Percentiles rank a stretch among this genome's conserved stretches.
These are phyloP conservation scores for Trypanosoma cruzi DNA, from an alignment of 208 protist species.

Conservation along the genomic window DNA sequence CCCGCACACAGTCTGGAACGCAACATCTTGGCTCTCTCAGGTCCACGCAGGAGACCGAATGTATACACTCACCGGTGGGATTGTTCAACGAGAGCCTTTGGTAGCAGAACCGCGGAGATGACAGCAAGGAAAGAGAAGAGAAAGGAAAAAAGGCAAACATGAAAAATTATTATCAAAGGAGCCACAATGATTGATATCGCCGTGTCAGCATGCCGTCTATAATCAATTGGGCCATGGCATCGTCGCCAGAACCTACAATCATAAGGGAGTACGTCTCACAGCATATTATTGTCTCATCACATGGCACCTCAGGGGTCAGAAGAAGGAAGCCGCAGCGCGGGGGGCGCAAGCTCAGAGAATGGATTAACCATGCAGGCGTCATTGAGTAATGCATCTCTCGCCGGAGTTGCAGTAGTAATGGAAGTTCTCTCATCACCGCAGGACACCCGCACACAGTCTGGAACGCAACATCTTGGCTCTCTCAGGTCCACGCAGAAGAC, in stretches of 20 bases:
- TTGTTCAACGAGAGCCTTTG: slow-evolving; percentile 60
- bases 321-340: not conserved
- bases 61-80: slow-evolving; percentile 64
- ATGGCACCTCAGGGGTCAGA: not conserved
- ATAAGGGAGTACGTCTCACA: slow-evolving; percentile 39
- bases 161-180: too few species aligned
- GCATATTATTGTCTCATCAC: slow-evolving; percentile 28
- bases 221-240: slow-evolving; percentile 21
- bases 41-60: slow-evolving; percentile 63
- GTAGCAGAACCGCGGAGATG: too few species aligned
- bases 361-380: slow-evolving; percentile 18
- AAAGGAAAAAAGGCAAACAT: too few species aligned
- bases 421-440: slow-evolving; percentile 9
- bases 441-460: not conserved
- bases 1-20: not conserved
- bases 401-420: slow-evolving; percentile 4
- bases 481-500: slow-evolving; percentile 70
- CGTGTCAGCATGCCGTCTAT: slow-evolving; percentile 33
- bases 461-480: slow-evolving; percentile 36
- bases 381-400: slow-evolving; percentile 10
- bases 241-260: slow-evolving; percentile 4
- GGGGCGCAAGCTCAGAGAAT: slow-evolving; percentile 22
- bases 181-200: too few species aligned
- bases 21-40: slow-evolving; percentile 53
- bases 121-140: not conserved